phyloP scores from a whole-genome alignment of 495 filamentous ascomycete species.

The Poronia punctata region DNA sequence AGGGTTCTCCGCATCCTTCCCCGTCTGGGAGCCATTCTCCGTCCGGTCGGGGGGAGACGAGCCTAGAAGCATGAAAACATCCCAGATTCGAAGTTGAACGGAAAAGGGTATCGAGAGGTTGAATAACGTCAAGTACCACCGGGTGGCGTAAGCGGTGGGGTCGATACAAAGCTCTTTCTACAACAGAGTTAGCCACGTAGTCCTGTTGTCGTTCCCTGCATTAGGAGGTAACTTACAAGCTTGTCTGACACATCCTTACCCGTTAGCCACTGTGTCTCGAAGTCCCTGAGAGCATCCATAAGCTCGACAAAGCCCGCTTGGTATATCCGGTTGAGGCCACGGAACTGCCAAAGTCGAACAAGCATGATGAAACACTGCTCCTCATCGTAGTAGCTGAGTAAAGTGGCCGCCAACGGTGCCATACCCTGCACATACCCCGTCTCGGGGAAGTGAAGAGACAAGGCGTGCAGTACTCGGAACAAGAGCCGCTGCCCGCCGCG shows the following conservation, averaged over 20 bases:
- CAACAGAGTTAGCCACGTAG: constrained; percentile 10
- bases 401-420: constrained; percentile 86
- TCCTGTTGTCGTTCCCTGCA: too few relatives aligned
- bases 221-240: constrained; percentile 54
- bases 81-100: constrained; percentile 97
- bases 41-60: constrained; percentile 14
- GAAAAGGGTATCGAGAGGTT: constrained; percentile 95
- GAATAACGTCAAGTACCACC: constrained; percentile 98
- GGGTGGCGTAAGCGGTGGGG: constrained; percentile 85
- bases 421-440: constrained; percentile 98
- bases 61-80: constrained; percentile 96
- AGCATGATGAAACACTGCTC: constrained; percentile 93
- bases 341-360: constrained; percentile 80
- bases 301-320: constrained; percentile 76
- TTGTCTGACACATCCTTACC: constrained; percentile 67
- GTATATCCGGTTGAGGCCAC: constrained; percentile 82
- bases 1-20: constrained; percentile 13
- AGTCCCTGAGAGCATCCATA: constrained; percentile 81
- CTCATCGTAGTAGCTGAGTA: constrained; percentile 96
- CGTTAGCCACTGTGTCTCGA: constrained; percentile 78
- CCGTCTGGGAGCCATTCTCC: constrained; percentile 1
- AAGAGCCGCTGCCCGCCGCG: constrained; percentile 84
- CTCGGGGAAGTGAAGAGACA: constrained; percentile 85
- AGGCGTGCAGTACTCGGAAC: constrained; percentile 85
- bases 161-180: constrained; percentile 74